A percentile compares a stretch with the other conserved stretches of the same genome.
Conservation (phyloP, 73 alveolate species). For the Paramecium biaurelia region DNA sequence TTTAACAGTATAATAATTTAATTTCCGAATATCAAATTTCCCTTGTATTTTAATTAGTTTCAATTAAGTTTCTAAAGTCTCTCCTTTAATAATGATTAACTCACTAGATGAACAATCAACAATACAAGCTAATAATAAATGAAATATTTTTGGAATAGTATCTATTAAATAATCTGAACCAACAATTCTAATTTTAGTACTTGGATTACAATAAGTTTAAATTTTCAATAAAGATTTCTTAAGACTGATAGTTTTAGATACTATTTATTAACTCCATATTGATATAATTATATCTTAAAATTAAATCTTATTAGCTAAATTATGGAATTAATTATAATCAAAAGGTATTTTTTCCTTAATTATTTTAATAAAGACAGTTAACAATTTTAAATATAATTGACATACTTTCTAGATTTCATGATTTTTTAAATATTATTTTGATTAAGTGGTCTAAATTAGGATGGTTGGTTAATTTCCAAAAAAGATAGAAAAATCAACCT, state of each 20-base stretch:
- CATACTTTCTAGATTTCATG: background rate
- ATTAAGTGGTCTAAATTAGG: background rate
- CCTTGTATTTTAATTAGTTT: background rate
- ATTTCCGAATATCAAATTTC: background rate
- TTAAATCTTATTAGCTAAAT: background rate
- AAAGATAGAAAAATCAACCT: background rate
- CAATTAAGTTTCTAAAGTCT: background rate
- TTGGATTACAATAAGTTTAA: background rate
- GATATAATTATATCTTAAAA: background rate
- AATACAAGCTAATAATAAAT: background rate
- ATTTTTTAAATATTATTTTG: background rate
- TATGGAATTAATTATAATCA: background rate
- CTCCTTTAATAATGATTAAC: background rate
- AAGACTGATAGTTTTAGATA: background rate
- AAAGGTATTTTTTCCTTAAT: background rate
- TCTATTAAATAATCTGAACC: background rate
- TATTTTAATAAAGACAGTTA: background rate
- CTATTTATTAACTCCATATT: background rate
- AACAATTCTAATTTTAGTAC: background rate
- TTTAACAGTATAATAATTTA: background rate
- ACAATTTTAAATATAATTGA: background rate
- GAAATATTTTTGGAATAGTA: background rate
- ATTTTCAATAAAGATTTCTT: background rate
- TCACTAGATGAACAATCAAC: background rate
- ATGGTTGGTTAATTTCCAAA: background rate